phyloP scores from a whole-genome alignment of 2,329 filamentous ascomycete species.

The Helotiales sp. region DNA sequence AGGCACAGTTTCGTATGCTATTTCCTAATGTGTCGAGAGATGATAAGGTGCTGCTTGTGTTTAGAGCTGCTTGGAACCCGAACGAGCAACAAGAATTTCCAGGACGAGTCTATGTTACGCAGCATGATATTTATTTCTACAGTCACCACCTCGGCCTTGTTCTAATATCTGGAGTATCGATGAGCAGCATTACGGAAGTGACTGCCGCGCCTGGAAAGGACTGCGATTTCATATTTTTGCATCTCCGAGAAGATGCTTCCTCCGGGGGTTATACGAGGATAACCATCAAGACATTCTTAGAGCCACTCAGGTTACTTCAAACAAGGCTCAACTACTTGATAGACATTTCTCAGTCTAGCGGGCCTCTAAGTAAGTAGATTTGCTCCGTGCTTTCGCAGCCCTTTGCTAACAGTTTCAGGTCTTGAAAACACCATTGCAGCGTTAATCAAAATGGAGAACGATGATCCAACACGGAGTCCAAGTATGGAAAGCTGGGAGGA shows the following conservation, averaged over 20 bases:
- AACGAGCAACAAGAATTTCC: slow-evolving; percentile 79
- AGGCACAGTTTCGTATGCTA: slow-evolving; percentile 89
- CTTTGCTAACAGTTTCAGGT: slow-evolving; percentile 16
- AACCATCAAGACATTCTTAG: slow-evolving; percentile 91
- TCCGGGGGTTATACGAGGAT: slow-evolving; percentile 54
- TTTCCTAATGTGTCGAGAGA: slow-evolving; percentile 80
- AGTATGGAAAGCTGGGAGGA: slow-evolving; percentile 94
- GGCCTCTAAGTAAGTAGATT: slow-evolving; percentile 57
- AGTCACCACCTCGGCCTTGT: slow-evolving; percentile 93
- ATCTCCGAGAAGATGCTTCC: slow-evolving; percentile 53
- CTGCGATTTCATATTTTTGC: slow-evolving; percentile 90
- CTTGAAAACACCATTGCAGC: slow-evolving; percentile 73
- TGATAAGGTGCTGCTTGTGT: slow-evolving; percentile 88
- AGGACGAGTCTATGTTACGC: slow-evolving; percentile 86
- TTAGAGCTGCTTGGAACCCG: slow-evolving; percentile 84
- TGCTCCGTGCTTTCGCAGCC: background rate
- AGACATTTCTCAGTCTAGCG: slow-evolving; percentile 75
- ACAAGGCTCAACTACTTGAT: slow-evolving; percentile 84
- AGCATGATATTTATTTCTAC: slow-evolving; percentile 92
- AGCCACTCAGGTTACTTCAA: slow-evolving; percentile 82
- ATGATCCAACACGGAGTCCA: slow-evolving; percentile 64
- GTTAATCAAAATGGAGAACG: slow-evolving; percentile 75
- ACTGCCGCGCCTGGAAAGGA: slow-evolving; percentile 88
- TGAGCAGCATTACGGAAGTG: slow-evolving; percentile 82
- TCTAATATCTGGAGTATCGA: slow-evolving; percentile 75